Percentiles rank a stretch among this genome's conserved stretches.
Conservation (phyloP, 345 rosid genomes). For the Lepidium aucheri region DNA sequence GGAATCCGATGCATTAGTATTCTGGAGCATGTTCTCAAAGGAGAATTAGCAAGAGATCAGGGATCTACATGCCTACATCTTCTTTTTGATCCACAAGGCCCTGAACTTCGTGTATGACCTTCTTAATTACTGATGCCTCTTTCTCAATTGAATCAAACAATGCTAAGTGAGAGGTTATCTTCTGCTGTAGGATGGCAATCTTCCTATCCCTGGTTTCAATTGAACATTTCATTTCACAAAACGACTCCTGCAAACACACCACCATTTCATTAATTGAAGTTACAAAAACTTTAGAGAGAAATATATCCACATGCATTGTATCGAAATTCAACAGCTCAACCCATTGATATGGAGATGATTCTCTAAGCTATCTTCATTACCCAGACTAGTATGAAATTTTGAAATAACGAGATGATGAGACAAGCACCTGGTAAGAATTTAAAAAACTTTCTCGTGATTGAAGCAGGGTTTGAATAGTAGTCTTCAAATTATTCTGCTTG, state of each 20-base stretch:
- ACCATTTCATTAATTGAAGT: background rate
- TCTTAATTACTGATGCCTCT: constrained; percentile 57
- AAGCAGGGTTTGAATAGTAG: constrained; percentile 47
- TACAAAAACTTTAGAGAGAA: background rate
- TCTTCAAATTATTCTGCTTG: constrained; percentile 55
- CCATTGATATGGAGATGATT: background rate
- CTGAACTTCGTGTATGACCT: constrained; percentile 48
- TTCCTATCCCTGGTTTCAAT: constrained; percentile 53
- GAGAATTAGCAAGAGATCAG: constrained; percentile 17
- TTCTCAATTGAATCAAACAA: constrained; percentile 74
- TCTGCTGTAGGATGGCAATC: constrained; percentile 37
- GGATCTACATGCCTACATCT: constrained; percentile 62
- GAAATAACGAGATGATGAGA: background rate
- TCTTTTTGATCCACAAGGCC: constrained; percentile 54
- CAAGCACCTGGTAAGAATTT: constrained; percentile 51
- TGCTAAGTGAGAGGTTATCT: constrained; percentile 54
- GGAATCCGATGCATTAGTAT: background rate
- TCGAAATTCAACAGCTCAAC: background rate
- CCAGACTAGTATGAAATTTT: background rate
- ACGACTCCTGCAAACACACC: constrained; percentile 51
- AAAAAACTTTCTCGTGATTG: constrained; percentile 57
- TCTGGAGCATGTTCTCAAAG: background rate
- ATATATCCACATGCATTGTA: background rate
- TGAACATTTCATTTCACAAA: constrained; percentile 56
- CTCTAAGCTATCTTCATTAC: background rate